Evolutionary conservation across 257 asterid species (phyloP), one percentile per base, ranked within the genome.

Genomic region (Solanum okadae): DNA sequence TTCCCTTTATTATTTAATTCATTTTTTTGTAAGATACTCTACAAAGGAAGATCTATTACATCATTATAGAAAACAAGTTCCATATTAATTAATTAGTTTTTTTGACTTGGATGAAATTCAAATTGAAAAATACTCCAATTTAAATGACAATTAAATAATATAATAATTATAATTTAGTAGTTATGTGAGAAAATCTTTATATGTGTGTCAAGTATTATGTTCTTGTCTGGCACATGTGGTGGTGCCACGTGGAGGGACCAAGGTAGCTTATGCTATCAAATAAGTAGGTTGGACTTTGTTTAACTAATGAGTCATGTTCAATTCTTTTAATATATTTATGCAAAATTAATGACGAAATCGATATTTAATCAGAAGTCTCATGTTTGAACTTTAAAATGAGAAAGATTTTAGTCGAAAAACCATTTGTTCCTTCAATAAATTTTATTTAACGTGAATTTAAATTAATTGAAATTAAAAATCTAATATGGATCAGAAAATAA

Each of bases 221-320:
- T 25, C 34, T 40, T n/a, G 35, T 77, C 37, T 14, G 61, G 31
- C 84, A 40, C 61, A 46, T 77, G 61, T 77, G 6, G 3, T 38
- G 61, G 13, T 77, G 63, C 84, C 84, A 77, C 61, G 63, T 78
- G 65, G 85, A 78, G 65, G 38, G 85, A 78, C 85, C 65, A 25
- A 5, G 14, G 4, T n/a, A 49, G 35, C 35, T 63, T 63, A n/a
- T 59, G 67, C 7, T 59, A 59, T 59, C 25, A 22, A 37, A 8
- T 11, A 49, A 15, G 20, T 49, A 37, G 59, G 15, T 44, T 42
- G 38, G 65, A 78, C 34, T 40, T 38, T 77, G 23, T 75, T 10
- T 75, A 75, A 77, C 8, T 77, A 77, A 38, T 27, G 10, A 38
- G 59, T 77, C 84, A 3, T 6, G 12, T 12, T 77, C 59, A 76